These are phyloP conservation scores for Penicillium nordicum DNA, from an alignment of 2,329 filamentous ascomycete genomes.

Conservation along the genomic window DNA sequence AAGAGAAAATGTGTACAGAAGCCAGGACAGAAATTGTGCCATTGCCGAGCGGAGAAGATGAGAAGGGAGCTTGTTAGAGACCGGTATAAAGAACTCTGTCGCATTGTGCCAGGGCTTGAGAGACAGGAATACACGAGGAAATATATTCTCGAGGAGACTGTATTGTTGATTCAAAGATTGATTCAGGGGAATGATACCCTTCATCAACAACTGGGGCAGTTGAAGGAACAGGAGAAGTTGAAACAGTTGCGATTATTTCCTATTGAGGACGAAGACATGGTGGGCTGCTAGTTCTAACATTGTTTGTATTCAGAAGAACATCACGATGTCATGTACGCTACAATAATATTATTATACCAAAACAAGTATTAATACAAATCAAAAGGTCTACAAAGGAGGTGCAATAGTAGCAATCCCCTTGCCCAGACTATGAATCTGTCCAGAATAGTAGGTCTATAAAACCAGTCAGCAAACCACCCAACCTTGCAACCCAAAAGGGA, in stretches of 20 bases:
- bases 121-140: slow-evolving; percentile 19
- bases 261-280: background rate
- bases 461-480: slow-evolving; percentile 7
- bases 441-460: slow-evolving; percentile 18
- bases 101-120: slow-evolving; percentile 15
- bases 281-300: background rate
- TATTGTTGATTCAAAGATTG: slow-evolving; percentile 10
- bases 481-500: no score
- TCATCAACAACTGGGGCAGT: slow-evolving; percentile 3
- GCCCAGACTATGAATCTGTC: slow-evolving; percentile 19
- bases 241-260: background rate
- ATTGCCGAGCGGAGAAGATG: slow-evolving; percentile 23
- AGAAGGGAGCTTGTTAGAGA: slow-evolving; percentile 16
- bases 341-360: background rate
- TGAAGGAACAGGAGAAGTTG: slow-evolving; percentile 3
- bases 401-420: slow-evolving; percentile 18
- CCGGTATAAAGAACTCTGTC: slow-evolving; percentile 16
- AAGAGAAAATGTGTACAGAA: slow-evolving; percentile 22
- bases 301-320: background rate
- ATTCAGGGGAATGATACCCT: slow-evolving; percentile 13
- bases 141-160: slow-evolving; percentile 17
- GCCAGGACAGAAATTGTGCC: slow-evolving; percentile 19
- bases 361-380: background rate
- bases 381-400: slow-evolving; percentile 12
- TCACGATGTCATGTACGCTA: background rate